Evolutionary conservation across 2,329 filamentous ascomycete genomes (phyloP), one percentile per base, ranked within the genome.

Genomic region (Aspergillus tamarii): DNA sequence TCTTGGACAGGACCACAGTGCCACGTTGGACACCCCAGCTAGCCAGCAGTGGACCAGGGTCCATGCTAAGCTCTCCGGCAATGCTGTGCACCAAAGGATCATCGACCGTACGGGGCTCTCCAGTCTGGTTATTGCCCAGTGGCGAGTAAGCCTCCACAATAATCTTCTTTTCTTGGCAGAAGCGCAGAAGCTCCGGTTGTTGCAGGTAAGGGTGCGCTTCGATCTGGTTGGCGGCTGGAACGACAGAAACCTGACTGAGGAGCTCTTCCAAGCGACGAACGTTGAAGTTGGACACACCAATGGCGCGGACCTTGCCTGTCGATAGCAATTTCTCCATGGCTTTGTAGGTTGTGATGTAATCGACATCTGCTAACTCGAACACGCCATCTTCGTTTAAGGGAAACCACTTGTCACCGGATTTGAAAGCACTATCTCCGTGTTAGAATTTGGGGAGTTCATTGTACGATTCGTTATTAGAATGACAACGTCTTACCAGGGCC

Each of bases 251-350:
- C 67, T 89, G 85, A 65, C 83, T 85, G 61, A 94, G 82, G 55
- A 94, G 83, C 76, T 87, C 89, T 82, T 93, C 89, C 57, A 94
- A 81, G 76, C 93, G 90, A 74, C 81, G 86, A 75, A 92, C 89
- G 66, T 84, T 89, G 78, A 94, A 94, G 59, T 73, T 93, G 68
- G 87, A 90, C 9, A 94, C 87, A 34, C 91, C 91, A 69, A 94
- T 92, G 45, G 87, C 87, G 65, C 83, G 84, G 57, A 86, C 87
- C 58, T 85, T 84, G 60, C 90, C 90, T 3, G 85, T 84, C 1
- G 76, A 70, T 6, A 86, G 73, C 2, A 88, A 74, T 16, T 84
- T 85, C 69, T 87, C 84, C 82, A 93, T 88, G 1, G 67, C 67
- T n/a, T 67, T 52, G 84, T 73, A 93, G 73, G 86, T 88, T 36